A percentile compares a stretch with the other conserved stretches of the same genome.
These are phyloP conservation scores for Eucalyptus pumila DNA, from an alignment of 345 rosid genomes.

Conservation along the genomic window DNA sequence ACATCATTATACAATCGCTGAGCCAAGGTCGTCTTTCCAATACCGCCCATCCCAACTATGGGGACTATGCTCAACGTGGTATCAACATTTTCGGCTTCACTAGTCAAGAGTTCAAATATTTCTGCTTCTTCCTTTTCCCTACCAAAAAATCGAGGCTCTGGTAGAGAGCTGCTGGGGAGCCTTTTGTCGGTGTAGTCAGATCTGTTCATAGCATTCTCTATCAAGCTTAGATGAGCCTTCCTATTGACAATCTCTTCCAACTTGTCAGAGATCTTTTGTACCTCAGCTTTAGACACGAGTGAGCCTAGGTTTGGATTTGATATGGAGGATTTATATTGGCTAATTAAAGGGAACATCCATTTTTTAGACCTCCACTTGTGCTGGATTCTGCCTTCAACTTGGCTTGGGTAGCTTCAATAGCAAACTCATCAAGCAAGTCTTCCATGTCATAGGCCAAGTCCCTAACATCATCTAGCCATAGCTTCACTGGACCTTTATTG, in stretches of 20 bases:
- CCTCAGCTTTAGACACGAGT: not conserved
- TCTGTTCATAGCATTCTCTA: rapidly evolving
- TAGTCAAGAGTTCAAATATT: rapidly evolving
- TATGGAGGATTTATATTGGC: not conserved
- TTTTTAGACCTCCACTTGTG: rapidly evolving
- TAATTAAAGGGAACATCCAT: not conserved
- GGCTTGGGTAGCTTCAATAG: not conserved
- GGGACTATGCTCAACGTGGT: not conserved
- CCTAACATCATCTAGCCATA: not conserved
- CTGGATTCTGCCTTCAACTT: not conserved
- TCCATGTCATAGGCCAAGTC: not conserved
- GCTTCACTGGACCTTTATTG: not conserved
- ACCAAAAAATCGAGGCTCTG: too few species aligned
- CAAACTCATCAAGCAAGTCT: not conserved
- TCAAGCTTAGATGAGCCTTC: not conserved
- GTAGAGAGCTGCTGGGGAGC: too few species aligned
- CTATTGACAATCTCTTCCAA: not conserved
- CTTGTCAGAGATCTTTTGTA: not conserved
- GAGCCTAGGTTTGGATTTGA: not conserved
- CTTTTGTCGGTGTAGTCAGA: rapidly evolving
- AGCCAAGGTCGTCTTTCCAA: not conserved
- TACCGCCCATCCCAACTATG: not conserved
- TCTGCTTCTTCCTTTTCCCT: too few species aligned
- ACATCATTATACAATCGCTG: not conserved
- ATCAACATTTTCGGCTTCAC: too few species aligned